A percentile compares a stretch with the other conserved stretches of the same genome.
These are phyloP conservation scores for Colletotrichum sansevieriae DNA, from an alignment of 2,329 filamentous ascomycete genomes.

Conservation along the genomic window DNA sequence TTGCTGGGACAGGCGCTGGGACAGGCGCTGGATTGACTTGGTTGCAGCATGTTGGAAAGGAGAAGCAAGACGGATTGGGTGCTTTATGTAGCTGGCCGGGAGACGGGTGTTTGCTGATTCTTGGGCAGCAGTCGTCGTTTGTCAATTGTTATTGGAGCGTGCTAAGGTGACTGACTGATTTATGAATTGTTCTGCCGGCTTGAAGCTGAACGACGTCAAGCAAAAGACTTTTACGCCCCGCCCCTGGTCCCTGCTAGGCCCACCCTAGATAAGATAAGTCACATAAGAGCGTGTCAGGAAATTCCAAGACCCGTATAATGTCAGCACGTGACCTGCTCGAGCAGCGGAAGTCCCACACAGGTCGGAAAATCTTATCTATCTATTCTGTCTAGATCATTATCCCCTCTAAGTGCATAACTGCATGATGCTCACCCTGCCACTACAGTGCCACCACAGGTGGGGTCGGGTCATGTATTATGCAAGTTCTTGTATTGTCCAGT, in stretches of 20 bases:
- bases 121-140: no score
- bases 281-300: background rate
- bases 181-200: background rate
- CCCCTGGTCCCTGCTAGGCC: no score
- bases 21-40: background rate
- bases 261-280: no score
- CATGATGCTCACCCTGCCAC: no score
- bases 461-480: no score
- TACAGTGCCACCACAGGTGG: no score
- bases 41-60: background rate
- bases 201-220: background rate
- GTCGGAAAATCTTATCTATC: background rate
- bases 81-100: background rate
- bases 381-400: background rate
- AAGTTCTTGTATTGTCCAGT: no score
- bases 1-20: no score
- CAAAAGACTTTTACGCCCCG: no score
- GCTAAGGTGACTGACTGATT: conserved; percentile 3
- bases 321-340: no score
- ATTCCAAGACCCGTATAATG: background rate
- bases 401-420: background rate
- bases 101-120: background rate
- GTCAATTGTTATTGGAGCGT: background rate
- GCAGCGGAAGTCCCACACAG: background rate
- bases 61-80: background rate